These are phyloP conservation scores for Phytophthora foliorum DNA, from an alignment of 352 stramenopile genomes.

Conservation along the genomic window DNA sequence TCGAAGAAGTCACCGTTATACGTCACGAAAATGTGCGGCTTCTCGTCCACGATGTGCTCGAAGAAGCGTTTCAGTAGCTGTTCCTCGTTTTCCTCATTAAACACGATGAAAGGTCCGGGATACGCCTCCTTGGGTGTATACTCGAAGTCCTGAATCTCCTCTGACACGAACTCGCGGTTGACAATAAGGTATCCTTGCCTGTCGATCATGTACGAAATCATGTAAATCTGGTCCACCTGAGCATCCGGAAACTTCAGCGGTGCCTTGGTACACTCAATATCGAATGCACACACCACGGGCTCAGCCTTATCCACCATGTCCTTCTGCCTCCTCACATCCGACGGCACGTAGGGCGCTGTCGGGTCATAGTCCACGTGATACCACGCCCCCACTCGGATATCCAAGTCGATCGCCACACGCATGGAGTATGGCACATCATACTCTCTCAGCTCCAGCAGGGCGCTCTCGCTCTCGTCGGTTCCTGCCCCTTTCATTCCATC, in stretches of 20 bases:
- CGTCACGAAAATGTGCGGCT: constrained; percentile 99
- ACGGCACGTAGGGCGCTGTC: constrained; percentile 61
- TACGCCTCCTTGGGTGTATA: constrained; percentile 97
- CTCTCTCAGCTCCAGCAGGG: constrained; percentile 95
- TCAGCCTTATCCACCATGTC: constrained; percentile 95
- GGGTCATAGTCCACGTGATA: constrained; percentile 94
- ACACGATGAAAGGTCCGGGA: constrained; percentile 95
- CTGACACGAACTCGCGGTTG: constrained; percentile 96
- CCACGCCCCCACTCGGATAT: constrained; percentile 97
- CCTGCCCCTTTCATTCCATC: constrained; percentile 19
- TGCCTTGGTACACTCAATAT: constrained; percentile 99
- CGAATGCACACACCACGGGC: constrained; percentile 97
- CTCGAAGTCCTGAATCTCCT: constrained; percentile 99
- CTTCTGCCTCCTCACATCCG: constrained; percentile 58
- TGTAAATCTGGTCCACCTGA: constrained; percentile 94
- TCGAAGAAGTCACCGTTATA: constrained; percentile 99
- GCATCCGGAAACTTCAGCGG: constrained; percentile 99
- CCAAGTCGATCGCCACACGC: constrained; percentile 96
- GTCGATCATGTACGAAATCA: constrained; percentile 99
- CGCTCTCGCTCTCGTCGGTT: constrained; percentile 76
- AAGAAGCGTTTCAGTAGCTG: constrained; percentile 91
- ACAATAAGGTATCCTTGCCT: constrained; percentile 97
- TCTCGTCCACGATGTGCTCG: constrained; percentile 90
- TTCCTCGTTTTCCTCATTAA: constrained; percentile 95
- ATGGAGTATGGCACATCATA: constrained; percentile 99